Evolutionary conservation across 768 basidiomycete species (phyloP), one percentile per base, ranked within the genome.

Genomic region (Amanita fuliginea): DNA sequence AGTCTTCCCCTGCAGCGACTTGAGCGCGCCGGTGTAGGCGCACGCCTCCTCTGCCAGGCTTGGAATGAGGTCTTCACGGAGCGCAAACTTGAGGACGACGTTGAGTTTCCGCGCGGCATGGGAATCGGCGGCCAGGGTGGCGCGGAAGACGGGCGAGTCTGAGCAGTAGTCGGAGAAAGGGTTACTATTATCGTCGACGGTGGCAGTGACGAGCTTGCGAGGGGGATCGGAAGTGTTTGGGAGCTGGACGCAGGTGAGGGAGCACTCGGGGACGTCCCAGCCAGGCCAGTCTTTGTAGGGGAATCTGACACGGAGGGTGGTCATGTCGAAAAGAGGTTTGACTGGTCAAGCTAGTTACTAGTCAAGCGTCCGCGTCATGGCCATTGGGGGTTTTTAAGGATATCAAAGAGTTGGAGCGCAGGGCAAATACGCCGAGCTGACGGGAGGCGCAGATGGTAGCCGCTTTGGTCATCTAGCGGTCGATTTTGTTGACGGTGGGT

Each of bases 101-200:
- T 42, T 39, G 40, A 48, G 39, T 32, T 46, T 47, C 42, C 49
- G 43, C 39, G 26, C 22, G 3, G 22, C 5, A 2, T 24, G 41
- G 37, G 35, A 43, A 36, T 56, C 59, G 24, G 47, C 59, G 24
- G 47, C 51, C 46, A 60, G 49, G 13, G 54, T 56, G 26, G 61
- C 68, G 4, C 63, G 62, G 54, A 70, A 68, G 1, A 70, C 66
- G 13, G 67, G 66, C 6, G 67, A 63, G 49, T 70, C 69, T 33
- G 62, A 67, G 51, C 58, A 55, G 47, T 67, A 68, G 52, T 70
- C 69, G 7, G 63, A 56, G 43, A 53, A 46, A 3, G 60, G 52
- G 42, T 63, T 58, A 0, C 61, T 57, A n/a, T n/a, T n/a, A n/a
- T n/a, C n/a, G 54, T 68, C 64, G 46, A 70, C 62, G 45, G 18